These are phyloP conservation scores for Leucocoprinus leucothites DNA, from an alignment of 768 basidiomycete genomes.

Conservation along the genomic window DNA sequence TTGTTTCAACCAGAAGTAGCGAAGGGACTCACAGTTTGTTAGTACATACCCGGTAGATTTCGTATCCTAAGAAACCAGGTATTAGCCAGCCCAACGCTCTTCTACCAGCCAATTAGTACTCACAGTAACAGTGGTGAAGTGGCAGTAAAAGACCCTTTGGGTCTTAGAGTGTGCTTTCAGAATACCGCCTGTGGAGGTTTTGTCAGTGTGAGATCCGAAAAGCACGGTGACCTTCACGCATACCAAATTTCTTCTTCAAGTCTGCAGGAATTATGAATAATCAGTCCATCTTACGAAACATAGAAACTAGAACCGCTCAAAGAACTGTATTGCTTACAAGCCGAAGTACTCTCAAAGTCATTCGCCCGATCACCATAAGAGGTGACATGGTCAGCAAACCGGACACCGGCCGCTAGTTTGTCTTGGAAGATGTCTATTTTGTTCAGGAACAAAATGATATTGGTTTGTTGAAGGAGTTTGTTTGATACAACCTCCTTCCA, in stretches of 20 bases:
- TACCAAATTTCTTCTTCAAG: slow-evolving; percentile 36
- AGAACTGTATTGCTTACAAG: slow-evolving; percentile 53
- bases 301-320: slow-evolving; percentile 22
- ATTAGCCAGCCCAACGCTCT: too few relatives aligned
- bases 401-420: slow-evolving; percentile 64
- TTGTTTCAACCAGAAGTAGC: too few relatives aligned
- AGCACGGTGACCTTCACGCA: slow-evolving; percentile 15
- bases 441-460: slow-evolving; percentile 78
- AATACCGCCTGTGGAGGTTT: slow-evolving; percentile 31
- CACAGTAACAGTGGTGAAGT: slow-evolving; percentile 68
- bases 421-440: slow-evolving; percentile 73
- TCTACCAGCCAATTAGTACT: slow-evolving; percentile 17
- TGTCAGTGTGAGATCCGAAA: not conserved
- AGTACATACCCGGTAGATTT: slow-evolving; percentile 56
- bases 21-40: too few relatives aligned
- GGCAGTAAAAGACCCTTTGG: slow-evolving; percentile 56
- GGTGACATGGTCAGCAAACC: slow-evolving; percentile 64
- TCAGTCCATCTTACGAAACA: too few relatives aligned
- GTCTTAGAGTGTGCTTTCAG: slow-evolving; percentile 39
- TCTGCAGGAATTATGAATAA: too few relatives aligned
- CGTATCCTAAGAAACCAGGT: slow-evolving; percentile 40
- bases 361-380: slow-evolving; percentile 69
- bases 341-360: slow-evolving; percentile 61
- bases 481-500: slow-evolving; percentile 76
- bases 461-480: slow-evolving; percentile 65